Conservation (phyloP, 2,329 filamentous ascomycete species). For the Penicillium sp. region DNA sequence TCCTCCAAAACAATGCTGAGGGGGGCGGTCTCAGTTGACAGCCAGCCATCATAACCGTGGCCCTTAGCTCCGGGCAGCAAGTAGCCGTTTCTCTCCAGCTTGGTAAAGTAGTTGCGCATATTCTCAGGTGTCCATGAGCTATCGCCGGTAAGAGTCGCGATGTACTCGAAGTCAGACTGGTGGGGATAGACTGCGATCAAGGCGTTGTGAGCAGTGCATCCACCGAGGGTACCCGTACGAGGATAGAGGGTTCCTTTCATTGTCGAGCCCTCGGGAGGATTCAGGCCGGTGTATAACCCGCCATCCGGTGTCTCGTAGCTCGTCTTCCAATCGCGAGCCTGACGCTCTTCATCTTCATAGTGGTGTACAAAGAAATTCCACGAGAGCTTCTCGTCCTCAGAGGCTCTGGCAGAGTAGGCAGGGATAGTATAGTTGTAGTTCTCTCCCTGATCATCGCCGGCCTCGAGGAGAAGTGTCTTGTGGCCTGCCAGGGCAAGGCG, state of each 20-base stretch:
- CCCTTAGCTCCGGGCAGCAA: constrained; percentile 40
- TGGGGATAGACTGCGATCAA: constrained; percentile 55
- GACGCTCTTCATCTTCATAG: constrained; percentile 30
- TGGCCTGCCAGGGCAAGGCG: constrained; percentile 36
- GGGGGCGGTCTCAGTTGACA: constrained; percentile 38
- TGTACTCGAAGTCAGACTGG: constrained; percentile 57
- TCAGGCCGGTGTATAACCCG: too few relatives aligned
- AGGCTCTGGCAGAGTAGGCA: constrained; percentile 26
- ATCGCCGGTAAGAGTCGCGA: constrained; percentile 59
- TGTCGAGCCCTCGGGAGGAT: too few relatives aligned
- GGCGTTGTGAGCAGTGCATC: constrained; percentile 61
- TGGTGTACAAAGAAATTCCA: constrained; percentile 41
- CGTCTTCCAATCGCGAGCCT: constrained; percentile 21
- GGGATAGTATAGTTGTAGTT: constrained; percentile 32
- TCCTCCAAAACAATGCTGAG: constrained; percentile 45
- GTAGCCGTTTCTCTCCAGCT: constrained; percentile 55
- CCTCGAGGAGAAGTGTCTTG: constrained; percentile 39
- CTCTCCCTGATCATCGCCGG: constrained; percentile 35
- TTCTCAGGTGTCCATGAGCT: constrained; percentile 54
- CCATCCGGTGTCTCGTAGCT: too few relatives aligned
- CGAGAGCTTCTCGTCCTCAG: constrained; percentile 29
- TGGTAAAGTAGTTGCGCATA: constrained; percentile 56
- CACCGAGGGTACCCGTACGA: constrained; percentile 55
- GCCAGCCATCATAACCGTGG: constrained; percentile 60
- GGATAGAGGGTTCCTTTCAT: constrained; percentile 47